Evolutionary conservation across 805 yeast species (phyloP).

Genomic region (Yamadazyma paraphyllophila): DNA sequence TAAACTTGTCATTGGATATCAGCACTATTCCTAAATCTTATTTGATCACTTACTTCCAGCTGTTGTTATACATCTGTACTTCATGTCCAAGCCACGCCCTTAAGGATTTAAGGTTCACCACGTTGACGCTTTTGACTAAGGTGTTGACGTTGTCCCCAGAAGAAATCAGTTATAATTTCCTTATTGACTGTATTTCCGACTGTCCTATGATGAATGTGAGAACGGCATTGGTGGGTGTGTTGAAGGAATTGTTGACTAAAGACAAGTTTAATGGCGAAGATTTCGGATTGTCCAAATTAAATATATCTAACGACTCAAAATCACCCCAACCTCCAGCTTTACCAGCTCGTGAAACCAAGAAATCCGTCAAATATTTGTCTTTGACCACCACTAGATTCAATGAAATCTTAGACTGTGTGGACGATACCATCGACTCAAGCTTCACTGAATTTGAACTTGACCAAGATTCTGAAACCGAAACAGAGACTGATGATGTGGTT

Average conservation of each 20-base stretch:
- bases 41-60: conserved; percentile 30
- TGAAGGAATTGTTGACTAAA: conserved; percentile 62
- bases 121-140: conserved; percentile 62
- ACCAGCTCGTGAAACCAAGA: conserved; percentile 34
- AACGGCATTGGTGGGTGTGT: conserved; percentile 59
- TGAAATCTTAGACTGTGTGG: conserved; percentile 43
- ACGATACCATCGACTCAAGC: conserved; percentile 34
- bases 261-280: conserved; percentile 11
- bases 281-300: not conserved
- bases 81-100: conserved; percentile 16
- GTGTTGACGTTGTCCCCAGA: conserved; percentile 60
- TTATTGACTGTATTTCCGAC: conserved; percentile 58
- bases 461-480: conserved; percentile 16
- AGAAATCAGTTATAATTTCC: conserved; percentile 53
- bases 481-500: conserved; percentile 12
- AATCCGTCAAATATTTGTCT: conserved; percentile 32
- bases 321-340: conserved; percentile 20
- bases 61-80: conserved; percentile 23
- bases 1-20: conserved; percentile 27
- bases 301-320: conserved; percentile 1
- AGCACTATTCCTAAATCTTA: conserved; percentile 29
- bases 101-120: conserved; percentile 36
- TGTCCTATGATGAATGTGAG: conserved; percentile 67
- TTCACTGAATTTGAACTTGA: conserved; percentile 21
- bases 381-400: conserved; percentile 42